Conservation (phyloP, 2,329 filamentous ascomycete genomes). For the Hypoxylon rubiginosum region DNA sequence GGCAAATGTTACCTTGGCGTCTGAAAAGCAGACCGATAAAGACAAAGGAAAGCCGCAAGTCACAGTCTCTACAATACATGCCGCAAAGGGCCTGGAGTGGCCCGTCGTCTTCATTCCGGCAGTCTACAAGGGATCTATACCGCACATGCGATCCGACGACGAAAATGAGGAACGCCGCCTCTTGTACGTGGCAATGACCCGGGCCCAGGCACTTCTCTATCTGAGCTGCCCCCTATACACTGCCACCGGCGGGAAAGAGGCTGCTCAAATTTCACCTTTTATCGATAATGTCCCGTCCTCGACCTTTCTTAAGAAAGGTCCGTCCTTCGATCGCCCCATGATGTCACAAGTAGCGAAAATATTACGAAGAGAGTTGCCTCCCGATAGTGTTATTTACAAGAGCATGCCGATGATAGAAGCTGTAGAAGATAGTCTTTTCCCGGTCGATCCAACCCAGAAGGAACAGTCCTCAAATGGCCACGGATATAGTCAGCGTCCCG, state of each 20-base stretch:
- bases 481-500: slow-evolving; percentile 26
- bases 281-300: slow-evolving; percentile 63
- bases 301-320: slow-evolving; percentile 68
- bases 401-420: slow-evolving; percentile 66
- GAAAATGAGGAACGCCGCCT: slow-evolving; percentile 87
- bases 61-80: slow-evolving; percentile 96
- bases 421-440: slow-evolving; percentile 77
- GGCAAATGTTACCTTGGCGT: slow-evolving; percentile 89
- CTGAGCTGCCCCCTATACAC: slow-evolving; percentile 82
- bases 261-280: slow-evolving; percentile 78
- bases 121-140: slow-evolving; percentile 90
- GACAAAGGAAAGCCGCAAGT: slow-evolving; percentile 72
- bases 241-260: slow-evolving; percentile 65
- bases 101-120: slow-evolving; percentile 93
- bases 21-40: slow-evolving; percentile 77
- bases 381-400: slow-evolving; percentile 66
- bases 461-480: slow-evolving; percentile 47
- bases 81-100: slow-evolving; percentile 96
- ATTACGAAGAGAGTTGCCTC: slow-evolving; percentile 72
- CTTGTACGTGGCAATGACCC: slow-evolving; percentile 96
- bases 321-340: slow-evolving; percentile 73
- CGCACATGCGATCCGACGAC: slow-evolving; percentile 88
- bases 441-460: slow-evolving; percentile 69
- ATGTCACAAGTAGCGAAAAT: slow-evolving; percentile 79
- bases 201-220: slow-evolving; percentile 88